These are phyloP conservation scores for Mycena leptocephala DNA, from an alignment of 768 basidiomycete genomes.

Conservation along the genomic window DNA sequence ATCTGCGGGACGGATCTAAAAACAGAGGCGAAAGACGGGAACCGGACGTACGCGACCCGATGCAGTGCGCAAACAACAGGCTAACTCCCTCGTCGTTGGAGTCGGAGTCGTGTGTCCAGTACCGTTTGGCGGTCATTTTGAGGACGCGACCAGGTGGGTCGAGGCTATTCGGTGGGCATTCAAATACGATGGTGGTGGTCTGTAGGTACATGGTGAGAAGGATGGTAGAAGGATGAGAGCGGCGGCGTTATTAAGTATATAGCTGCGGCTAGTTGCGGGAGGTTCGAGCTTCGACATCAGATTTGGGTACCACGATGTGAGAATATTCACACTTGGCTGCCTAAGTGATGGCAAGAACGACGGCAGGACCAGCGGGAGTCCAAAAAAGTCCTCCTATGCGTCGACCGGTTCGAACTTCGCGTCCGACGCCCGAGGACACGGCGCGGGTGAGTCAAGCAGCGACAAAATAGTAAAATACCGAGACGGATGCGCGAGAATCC, in stretches of 20 bases:
- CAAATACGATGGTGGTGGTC: conserved; percentile 24
- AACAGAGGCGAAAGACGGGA: neutral
- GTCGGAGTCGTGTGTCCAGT: conserved; percentile 46
- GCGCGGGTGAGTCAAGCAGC: neutral
- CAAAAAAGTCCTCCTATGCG: neutral
- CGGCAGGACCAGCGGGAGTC: neutral
- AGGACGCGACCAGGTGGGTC: conserved; percentile 37
- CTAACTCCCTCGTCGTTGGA: conserved; percentile 56
- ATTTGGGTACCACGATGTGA: neutral
- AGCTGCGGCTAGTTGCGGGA: neutral
- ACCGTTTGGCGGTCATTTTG: conserved; percentile 64
- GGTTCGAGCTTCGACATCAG: neutral
- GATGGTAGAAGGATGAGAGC: neutral
- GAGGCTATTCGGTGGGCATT: conserved; percentile 7
- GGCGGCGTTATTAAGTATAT: neutral
- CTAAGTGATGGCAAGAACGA: neutral
- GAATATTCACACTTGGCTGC: neutral
- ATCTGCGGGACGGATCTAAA: conserved; percentile 37
- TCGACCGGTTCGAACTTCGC: neutral
- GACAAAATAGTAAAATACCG: neutral
- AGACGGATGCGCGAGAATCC: neutral
- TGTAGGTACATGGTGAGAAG: neutral
- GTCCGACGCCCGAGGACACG: neutral
- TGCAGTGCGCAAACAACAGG: conserved; percentile 64
- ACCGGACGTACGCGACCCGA: conserved; percentile 60